Percentiles rank a stretch among this genome's conserved stretches.
These are phyloP conservation scores for Leccinum barrowsii DNA, from an alignment of 768 basidiomycete species.

Conservation along the genomic window DNA sequence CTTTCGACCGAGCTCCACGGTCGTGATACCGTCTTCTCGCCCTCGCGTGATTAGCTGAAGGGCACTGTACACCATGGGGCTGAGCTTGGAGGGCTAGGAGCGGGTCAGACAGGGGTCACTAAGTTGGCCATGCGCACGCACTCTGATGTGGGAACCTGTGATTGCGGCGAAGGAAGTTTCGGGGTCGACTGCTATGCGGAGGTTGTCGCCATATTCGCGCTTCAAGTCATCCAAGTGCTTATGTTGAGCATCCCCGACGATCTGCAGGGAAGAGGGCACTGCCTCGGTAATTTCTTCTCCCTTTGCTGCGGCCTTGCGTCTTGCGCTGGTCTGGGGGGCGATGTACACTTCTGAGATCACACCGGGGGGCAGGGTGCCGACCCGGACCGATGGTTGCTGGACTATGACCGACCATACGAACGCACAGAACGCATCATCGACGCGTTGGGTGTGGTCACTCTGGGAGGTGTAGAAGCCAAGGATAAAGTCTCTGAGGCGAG, in stretches of 20 bases:
- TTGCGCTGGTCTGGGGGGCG: constrained; percentile 69
- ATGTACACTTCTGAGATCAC: constrained; percentile 67
- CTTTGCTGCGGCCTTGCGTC: constrained; percentile 58
- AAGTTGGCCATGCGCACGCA: constrained; percentile 34
- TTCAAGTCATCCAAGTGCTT: constrained; percentile 55
- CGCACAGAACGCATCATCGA: constrained; percentile 72
- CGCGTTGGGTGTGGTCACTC: constrained; percentile 43
- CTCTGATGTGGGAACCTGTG: constrained; percentile 82
- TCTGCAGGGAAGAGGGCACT: constrained; percentile 43
- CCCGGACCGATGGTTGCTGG: constrained; percentile 67
- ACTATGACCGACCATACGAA: constrained; percentile 83
- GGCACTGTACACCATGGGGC: constrained; percentile 79
- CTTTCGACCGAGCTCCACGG: constrained; percentile 70
- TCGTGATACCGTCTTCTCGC: constrained; percentile 71
- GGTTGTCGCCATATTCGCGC: constrained; percentile 51
- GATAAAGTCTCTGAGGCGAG: constrained; percentile 71
- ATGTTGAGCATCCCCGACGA: constrained; percentile 54
- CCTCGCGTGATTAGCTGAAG: constrained; percentile 84
- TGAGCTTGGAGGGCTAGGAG: constrained; percentile 69
- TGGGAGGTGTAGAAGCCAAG: constrained; percentile 55
- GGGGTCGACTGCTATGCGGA: constrained; percentile 74
- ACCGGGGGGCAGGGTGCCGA: constrained; percentile 66
- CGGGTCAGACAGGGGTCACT: constrained; percentile 6
- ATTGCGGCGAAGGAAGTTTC: constrained; percentile 74
- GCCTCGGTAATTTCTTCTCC: constrained; percentile 46